Percentiles rank a stretch among this genome's conserved stretches.
These are phyloP conservation scores for Trichothecium sympodiale DNA, from an alignment of 2,329 filamentous ascomycete genomes.

Conservation along the genomic window DNA sequence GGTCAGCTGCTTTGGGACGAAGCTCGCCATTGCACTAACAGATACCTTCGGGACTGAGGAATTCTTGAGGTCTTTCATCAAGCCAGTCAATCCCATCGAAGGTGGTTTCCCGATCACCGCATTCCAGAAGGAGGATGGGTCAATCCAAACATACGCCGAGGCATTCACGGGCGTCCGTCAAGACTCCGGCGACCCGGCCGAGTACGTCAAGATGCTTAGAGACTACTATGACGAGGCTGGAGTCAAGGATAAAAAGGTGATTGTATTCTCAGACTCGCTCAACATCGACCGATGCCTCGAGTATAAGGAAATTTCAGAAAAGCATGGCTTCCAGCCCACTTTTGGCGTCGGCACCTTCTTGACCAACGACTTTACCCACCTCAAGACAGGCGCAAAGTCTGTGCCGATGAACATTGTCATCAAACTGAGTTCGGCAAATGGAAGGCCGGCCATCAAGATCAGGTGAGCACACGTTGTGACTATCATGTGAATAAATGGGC, in stretches of 20 bases:
- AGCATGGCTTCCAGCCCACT: slow-evolving; percentile 68
- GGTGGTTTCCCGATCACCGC: slow-evolving; percentile 29
- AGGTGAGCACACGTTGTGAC: slow-evolving; percentile 28
- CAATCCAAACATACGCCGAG: slow-evolving; percentile 60
- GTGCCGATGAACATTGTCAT: slow-evolving; percentile 94
- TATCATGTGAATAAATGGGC: slow-evolving; percentile 1
- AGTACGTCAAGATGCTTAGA: slow-evolving; percentile 69
- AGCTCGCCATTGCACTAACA: slow-evolving; percentile 80
- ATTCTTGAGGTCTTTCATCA: slow-evolving; percentile 76
- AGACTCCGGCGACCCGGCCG: slow-evolving; percentile 76
- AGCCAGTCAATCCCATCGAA: slow-evolving; percentile 40
- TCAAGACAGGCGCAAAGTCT: slow-evolving; percentile 68
- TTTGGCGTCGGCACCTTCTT: slow-evolving; percentile 95
- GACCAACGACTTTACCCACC: slow-evolving; percentile 82
- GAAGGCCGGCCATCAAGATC: slow-evolving; percentile 80
- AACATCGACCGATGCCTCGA: slow-evolving; percentile 84
- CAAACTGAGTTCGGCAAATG: slow-evolving; percentile 79
- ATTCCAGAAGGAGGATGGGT: slow-evolving; percentile 26
- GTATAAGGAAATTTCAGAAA: slow-evolving; percentile 77
- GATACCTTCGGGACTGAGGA: slow-evolving; percentile 92
- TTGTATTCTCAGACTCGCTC: slow-evolving; percentile 93
- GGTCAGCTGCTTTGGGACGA: slow-evolving; percentile 80
- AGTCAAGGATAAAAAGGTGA: slow-evolving; percentile 70
- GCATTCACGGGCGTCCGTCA: slow-evolving; percentile 78
- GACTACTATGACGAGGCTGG: slow-evolving; percentile 68